Evolutionary conservation across 1,284 basidiomycete species (phyloP).

Genomic region (Cryptococcus deneoformans): DNA sequence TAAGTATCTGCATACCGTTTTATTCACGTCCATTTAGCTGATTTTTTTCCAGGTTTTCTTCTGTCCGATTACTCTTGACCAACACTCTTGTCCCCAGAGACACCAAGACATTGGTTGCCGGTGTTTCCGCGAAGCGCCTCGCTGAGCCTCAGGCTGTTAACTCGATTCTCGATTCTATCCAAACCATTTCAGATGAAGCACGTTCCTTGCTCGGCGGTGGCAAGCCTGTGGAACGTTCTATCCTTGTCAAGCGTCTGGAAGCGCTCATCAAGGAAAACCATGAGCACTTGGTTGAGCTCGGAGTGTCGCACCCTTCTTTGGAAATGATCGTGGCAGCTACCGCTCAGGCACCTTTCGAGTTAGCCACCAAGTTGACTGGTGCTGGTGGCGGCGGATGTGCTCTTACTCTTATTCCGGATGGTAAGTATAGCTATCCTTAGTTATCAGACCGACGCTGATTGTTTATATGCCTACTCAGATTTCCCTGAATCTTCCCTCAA

Average conservation of each 20-base stretch:
- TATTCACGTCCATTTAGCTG: not conserved
- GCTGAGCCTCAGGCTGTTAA: conserved; percentile 77
- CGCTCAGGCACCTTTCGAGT: conserved; percentile 59
- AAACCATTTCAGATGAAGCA: conserved; percentile 77
- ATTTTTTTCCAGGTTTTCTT: conserved; percentile 57
- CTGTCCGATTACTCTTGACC: conserved; percentile 77
- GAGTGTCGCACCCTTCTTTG: conserved; percentile 87
- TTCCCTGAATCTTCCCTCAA: conserved; percentile 61
- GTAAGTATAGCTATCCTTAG: conserved; percentile 48
- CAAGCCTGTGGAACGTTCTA: conserved; percentile 52
- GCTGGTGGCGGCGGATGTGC: conserved; percentile 99
- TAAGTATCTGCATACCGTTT: conserved; percentile 49
- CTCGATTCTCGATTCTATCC: conserved; percentile 70
- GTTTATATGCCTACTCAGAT: conserved; percentile 50
- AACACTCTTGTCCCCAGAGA: conserved; percentile 91
- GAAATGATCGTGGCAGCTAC: conserved; percentile 79
- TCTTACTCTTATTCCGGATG: conserved; percentile 90
- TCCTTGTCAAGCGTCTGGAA: conserved; percentile 54
- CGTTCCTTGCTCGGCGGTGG: conserved; percentile 67
- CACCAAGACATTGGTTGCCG: conserved; percentile 91
- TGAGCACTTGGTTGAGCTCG: conserved; percentile 74
- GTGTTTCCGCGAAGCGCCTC: conserved; percentile 55
- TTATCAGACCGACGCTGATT: not conserved
- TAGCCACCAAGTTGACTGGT: conserved; percentile 96
- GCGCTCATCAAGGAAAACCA: conserved; percentile 85